A percentile compares a stretch with the other conserved stretches of the same genome.
phyloP scores from a whole-genome alignment of 805 yeast genomes.

The Nakazawaea ishiwadae region DNA sequence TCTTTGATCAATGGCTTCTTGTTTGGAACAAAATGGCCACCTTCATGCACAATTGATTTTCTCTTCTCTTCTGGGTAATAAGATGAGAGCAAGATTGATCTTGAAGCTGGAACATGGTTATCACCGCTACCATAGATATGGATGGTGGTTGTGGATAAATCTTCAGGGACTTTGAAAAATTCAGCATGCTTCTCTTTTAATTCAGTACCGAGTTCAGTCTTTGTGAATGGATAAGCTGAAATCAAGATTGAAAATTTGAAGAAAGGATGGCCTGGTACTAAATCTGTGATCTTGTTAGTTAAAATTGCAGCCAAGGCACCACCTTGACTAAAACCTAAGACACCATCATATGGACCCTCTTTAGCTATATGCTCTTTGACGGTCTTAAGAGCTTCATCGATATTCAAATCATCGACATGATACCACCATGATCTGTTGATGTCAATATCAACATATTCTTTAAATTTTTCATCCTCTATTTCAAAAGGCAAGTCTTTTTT shows the following conservation, averaged over 20 bases:
- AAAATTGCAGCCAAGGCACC: constrained; percentile 72
- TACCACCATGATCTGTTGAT: constrained; percentile 64
- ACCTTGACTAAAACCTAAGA: constrained; percentile 84
- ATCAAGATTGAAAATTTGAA: constrained; percentile 65
- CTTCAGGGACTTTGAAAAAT: constrained; percentile 26
- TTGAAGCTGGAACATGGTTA: constrained; percentile 63
- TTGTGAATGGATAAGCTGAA: constrained; percentile 54
- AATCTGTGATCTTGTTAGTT: constrained; percentile 45
- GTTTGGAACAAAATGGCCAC: constrained; percentile 91
- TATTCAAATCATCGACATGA: constrained; percentile 44
- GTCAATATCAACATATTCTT: constrained; percentile 35
- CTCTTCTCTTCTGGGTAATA: constrained; percentile 40
- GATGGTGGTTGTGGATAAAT: constrained; percentile 36
- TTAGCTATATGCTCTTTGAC: constrained; percentile 45
- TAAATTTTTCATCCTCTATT: constrained; percentile 43
- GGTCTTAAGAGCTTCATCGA: constrained; percentile 40
- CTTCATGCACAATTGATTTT: constrained; percentile 65
- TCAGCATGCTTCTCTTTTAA: constrained; percentile 28
- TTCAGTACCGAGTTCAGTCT: constrained; percentile 29
- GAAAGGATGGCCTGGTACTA: constrained; percentile 40
- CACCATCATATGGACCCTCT: constrained; percentile 73
- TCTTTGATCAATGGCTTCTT: constrained; percentile 34
- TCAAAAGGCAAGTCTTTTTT: constrained; percentile 63
- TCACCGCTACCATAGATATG: constrained; percentile 76
- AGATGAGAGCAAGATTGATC: constrained; percentile 52